Evolutionary conservation across 371 early-diverging fungal species (phyloP).

Genomic region (Apophysomyces variabilis): DNA sequence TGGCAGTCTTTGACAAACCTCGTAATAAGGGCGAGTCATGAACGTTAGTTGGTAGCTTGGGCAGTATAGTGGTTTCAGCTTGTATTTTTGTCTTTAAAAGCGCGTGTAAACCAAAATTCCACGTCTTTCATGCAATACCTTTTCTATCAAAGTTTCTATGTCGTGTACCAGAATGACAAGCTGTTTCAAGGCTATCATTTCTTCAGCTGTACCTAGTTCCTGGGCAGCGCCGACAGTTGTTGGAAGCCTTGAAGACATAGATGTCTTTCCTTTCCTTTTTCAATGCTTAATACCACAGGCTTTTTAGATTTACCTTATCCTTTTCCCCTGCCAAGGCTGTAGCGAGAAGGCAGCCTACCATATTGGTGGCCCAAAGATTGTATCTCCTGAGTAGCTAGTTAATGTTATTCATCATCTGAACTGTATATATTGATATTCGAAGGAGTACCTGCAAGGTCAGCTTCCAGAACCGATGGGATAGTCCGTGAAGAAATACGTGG

Average conservation of each 20-base stretch:
- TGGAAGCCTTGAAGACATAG: conserved; percentile 8
- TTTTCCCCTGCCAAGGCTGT: conserved; percentile 10
- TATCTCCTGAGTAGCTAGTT: conserved; percentile 55
- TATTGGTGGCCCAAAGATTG: conserved; percentile 38
- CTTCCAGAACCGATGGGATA: conserved; percentile 76
- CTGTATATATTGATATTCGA: not conserved
- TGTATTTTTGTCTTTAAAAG: conserved; percentile 14
- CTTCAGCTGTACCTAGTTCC: not conserved
- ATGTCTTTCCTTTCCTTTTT: not conserved
- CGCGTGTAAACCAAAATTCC: conserved; percentile 6
- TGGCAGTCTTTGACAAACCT: conserved; percentile 28
- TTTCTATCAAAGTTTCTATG: conserved; percentile 24
- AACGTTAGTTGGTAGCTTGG: conserved; percentile 39
- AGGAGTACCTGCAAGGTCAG: conserved; percentile 68
- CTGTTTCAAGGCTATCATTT: conserved; percentile 9
- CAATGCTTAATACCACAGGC: conserved; percentile 1
- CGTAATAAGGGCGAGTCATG: conserved; percentile 37
- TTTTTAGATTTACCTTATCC: conserved; percentile 15
- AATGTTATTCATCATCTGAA: not conserved
- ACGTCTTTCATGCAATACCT: conserved; percentile 16
- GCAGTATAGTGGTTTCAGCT: conserved; percentile 27
- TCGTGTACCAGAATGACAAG: conserved; percentile 27
- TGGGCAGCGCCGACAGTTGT: conserved; percentile 11
- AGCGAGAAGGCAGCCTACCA: conserved; percentile 18
- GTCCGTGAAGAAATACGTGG: conserved; percentile 62